Evolutionary conservation across 805 yeast species (phyloP), one percentile per base, ranked within the genome.

Genomic region (Candida golubevii): DNA sequence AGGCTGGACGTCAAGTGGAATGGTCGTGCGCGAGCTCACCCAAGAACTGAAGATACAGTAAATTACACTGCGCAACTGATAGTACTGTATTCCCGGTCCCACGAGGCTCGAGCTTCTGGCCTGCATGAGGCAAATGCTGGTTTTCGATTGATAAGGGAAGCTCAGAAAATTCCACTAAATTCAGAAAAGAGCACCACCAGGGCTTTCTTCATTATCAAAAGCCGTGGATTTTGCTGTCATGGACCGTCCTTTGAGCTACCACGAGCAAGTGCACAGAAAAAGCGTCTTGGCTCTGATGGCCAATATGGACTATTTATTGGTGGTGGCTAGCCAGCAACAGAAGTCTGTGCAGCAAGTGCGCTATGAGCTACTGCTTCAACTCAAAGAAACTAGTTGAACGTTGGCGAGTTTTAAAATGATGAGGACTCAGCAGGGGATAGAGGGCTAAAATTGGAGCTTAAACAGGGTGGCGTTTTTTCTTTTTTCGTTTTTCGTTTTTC

Each of bases 281-380:
- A 61, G 58, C 13, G 67, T 71, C 33, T 45, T 67, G 41, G 66
- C 67, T 43, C 67, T 74, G 39, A 50, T 69, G 50, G 73, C 68
- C 42, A 71, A 69, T 50, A 57, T 55, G 45, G 73, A 67, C 47
- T 67, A 63, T 45, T 53, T 67, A 35, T 48, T 68, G 46, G 62
- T 66, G 36, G 60, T 66, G 26, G 75, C 76, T 11, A 57, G 57
- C 38, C 74, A 69, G 51, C 72, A 69, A 51, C 63, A 64, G 43
- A 70, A 69, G 45, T 60, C 71, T 6, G 74, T 71, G 30, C 68
- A 67, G 49, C 74, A 69, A 50, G 72, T 71, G 33, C 63, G 61
- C 42, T 64, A 70, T 47, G 76, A 71, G 50, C 49, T 71, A 40
- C 60, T 59, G 62, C 47, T 59, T 46, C 61, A 59, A 43, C 48